Evolutionary conservation across 148 eudicot species (phyloP).

Genomic region (Chenopodium suecicum): DNA sequence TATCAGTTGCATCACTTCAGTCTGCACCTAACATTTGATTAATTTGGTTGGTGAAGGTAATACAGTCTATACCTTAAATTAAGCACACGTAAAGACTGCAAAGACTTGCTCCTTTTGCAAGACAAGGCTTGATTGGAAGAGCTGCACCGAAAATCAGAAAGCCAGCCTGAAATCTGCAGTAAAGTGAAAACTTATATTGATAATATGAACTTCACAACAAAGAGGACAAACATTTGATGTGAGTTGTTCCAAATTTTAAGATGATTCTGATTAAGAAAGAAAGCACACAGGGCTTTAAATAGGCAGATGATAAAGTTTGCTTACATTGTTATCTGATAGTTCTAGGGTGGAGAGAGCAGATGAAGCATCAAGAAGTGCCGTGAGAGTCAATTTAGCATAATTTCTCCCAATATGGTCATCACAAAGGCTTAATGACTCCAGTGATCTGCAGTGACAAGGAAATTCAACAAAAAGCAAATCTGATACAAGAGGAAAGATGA

Average conservation of each 20-base stretch:
- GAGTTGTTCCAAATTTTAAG: neutral
- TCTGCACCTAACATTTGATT: neutral
- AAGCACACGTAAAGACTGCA: constrained; percentile 63
- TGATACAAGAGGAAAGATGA: neutral
- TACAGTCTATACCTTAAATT: constrained; percentile 67
- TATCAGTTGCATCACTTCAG: neutral
- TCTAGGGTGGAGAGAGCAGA: constrained; percentile 58
- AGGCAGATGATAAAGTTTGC: constrained; percentile 28
- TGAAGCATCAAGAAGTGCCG: constrained; percentile 57
- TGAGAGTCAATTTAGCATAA: constrained; percentile 53
- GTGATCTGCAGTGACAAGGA: constrained; percentile 48
- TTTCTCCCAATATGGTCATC: constrained; percentile 48
- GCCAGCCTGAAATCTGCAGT: constrained; percentile 82
- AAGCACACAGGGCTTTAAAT: constrained; percentile 1
- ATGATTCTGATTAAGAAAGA: neutral
- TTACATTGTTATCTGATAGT: constrained; percentile 76
- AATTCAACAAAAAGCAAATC: neutral
- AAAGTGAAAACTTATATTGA: constrained; percentile 3
- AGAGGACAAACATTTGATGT: neutral
- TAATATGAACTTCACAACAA: neutral
- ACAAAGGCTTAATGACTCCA: constrained; percentile 56
- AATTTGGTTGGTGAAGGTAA: neutral
- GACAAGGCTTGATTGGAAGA: constrained; percentile 30
- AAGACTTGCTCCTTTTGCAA: constrained; percentile 42
- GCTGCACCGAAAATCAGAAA: constrained; percentile 51